phyloP scores from a whole-genome alignment of 129 eudicot genomes.

The Mikania micrantha region DNA sequence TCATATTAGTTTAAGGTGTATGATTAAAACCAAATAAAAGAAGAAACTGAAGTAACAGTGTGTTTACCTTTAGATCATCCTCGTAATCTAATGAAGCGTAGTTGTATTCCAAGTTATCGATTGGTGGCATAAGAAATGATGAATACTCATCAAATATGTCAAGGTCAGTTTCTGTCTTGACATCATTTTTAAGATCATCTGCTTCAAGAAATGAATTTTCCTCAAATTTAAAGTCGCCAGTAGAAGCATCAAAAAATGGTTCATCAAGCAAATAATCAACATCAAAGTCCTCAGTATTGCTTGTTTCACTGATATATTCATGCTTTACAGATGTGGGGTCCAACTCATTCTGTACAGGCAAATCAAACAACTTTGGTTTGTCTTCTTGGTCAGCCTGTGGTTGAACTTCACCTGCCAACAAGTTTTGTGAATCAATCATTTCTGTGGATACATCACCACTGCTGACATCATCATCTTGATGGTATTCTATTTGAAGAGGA shows the following conservation, averaged over 20 bases:
- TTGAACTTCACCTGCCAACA: conserved; percentile 22
- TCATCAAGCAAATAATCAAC: conserved; percentile 54
- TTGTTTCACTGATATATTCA: conserved; percentile 51
- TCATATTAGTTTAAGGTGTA: neutral
- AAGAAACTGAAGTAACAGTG: neutral
- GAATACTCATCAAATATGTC: conserved; percentile 58
- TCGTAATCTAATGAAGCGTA: conserved; percentile 37
- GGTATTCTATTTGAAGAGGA: conserved; percentile 33
- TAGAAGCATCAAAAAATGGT: conserved; percentile 44
- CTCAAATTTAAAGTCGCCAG: conserved; percentile 24
- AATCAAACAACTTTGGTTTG: conserved; percentile 34
- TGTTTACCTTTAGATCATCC: conserved; percentile 46
- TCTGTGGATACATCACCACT: conserved; percentile 27
- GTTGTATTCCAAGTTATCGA: conserved; percentile 30
- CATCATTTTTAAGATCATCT: conserved; percentile 47
- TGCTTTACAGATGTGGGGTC: conserved; percentile 41
- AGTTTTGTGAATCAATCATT: conserved; percentile 22
- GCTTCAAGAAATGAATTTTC: conserved; percentile 68
- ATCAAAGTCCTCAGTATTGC: conserved; percentile 31
- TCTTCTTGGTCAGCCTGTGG: conserved; percentile 28
- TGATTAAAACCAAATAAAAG: neutral
- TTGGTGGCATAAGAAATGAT: conserved; percentile 41
- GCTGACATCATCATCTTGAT: conserved; percentile 28
- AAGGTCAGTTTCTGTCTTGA: conserved; percentile 38
- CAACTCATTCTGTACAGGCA: conserved; percentile 34